phyloP scores from a whole-genome alignment of 108 stramenopile genomes.

The Cyclotella choctawhatcheeana region DNA sequence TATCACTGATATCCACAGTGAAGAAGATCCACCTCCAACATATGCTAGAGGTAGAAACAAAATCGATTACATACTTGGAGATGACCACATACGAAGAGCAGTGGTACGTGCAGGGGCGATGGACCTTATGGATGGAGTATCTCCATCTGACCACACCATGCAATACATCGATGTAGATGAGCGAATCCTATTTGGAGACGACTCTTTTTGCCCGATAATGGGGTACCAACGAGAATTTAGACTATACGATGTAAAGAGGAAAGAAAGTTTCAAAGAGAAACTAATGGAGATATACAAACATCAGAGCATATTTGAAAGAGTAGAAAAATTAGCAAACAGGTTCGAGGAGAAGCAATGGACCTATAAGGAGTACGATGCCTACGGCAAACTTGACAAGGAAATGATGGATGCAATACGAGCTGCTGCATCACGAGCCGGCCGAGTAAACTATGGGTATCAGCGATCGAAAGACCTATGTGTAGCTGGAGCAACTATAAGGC shows the following conservation, averaged over 20 bases:
- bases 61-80: slow-evolving; percentile 11
- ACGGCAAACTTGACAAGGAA: not conserved
- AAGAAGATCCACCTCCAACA: not conserved
- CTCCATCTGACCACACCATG: not conserved
- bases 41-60: not conserved
- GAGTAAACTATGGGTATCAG: slow-evolving; percentile 1
- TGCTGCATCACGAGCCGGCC: not conserved
- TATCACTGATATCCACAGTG: not conserved
- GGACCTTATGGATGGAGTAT: not conserved
- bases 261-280: not conserved
- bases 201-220: too few species aligned
- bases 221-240: not conserved
- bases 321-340: not conserved
- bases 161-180: not conserved
- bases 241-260: not conserved
- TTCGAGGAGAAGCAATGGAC: not conserved
- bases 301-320: not conserved
- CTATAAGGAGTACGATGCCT: not conserved
- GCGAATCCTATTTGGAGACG: not conserved
- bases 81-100: not conserved
- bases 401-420: not conserved
- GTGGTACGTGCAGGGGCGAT: not conserved
- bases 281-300: not conserved
- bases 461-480: not conserved
- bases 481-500: not conserved